phyloP scores from a whole-genome alignment of 768 basidiomycete genomes.

The Gymnopilus junonius region DNA sequence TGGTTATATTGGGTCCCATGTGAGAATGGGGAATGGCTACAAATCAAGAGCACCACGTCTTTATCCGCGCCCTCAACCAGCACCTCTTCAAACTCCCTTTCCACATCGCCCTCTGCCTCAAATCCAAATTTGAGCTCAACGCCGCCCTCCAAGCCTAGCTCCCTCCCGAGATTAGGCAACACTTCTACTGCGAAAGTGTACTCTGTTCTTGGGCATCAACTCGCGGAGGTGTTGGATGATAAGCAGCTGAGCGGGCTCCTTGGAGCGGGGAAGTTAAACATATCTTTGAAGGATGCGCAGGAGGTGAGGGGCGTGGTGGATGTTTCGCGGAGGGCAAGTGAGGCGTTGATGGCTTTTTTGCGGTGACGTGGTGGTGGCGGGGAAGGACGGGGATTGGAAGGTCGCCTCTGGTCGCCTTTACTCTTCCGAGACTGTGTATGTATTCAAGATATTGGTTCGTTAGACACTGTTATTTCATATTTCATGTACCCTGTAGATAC shows the following conservation, averaged over 20 bases:
- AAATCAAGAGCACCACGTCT: constrained; percentile 7
- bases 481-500: too few species aligned
- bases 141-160: background rate
- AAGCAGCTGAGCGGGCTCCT: background rate
- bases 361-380: too few species aligned
- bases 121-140: background rate
- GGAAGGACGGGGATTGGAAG: too few species aligned
- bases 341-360: too few species aligned
- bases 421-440: too few species aligned
- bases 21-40: constrained; percentile 21
- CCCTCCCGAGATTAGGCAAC: too few species aligned
- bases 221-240: background rate
- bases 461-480: too few species aligned
- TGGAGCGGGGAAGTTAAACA: background rate
- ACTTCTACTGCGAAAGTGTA: background rate
- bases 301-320: background rate
- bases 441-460: too few species aligned
- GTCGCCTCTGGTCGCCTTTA: too few species aligned
- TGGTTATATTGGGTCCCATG: constrained; percentile 34
- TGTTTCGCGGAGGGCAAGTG: too few species aligned
- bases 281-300: background rate
- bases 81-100: background rate
- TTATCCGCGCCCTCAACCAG: background rate
- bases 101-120: background rate
- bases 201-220: background rate